Conservation (phyloP, 1,284 basidiomycete species). For the Stereum hirsutum region DNA sequence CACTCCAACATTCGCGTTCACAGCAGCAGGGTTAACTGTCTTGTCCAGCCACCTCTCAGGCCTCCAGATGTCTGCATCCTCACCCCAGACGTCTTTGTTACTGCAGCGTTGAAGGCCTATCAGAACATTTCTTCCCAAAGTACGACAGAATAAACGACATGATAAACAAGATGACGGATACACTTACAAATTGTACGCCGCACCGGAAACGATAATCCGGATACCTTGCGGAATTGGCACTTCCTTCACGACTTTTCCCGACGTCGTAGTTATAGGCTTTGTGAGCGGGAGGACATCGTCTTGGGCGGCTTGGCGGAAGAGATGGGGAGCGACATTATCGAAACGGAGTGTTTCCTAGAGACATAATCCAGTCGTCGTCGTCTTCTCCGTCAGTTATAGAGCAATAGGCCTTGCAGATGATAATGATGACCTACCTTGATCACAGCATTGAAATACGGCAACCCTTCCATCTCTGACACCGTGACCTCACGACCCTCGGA, state of each 20-base stretch:
- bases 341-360: constrained; percentile 22
- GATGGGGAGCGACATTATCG: constrained; percentile 17
- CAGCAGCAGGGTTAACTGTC: constrained; percentile 16
- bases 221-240: constrained; percentile 25
- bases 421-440: constrained; percentile 39
- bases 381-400: no score
- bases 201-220: constrained; percentile 23
- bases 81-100: constrained; percentile 40
- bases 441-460: constrained; percentile 42
- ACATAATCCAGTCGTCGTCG: neutral
- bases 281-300: constrained; percentile 26
- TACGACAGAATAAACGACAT: no score
- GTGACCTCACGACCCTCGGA: constrained; percentile 17
- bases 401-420: no score
- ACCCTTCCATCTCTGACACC: constrained; percentile 39
- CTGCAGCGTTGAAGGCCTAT: no score
- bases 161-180: no score
- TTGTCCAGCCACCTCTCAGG: constrained; percentile 41
- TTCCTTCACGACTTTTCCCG: constrained; percentile 22
- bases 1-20: no score
- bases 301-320: constrained; percentile 14
- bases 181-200: constrained; percentile 26
- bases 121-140: no score
- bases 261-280: constrained; percentile 11
- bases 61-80: constrained; percentile 39